Percentiles rank a stretch among this genome's conserved stretches.
These are phyloP conservation scores for Taphrina sp. DNA, from an alignment of 1,139 yeast species.

Conservation along the genomic window DNA sequence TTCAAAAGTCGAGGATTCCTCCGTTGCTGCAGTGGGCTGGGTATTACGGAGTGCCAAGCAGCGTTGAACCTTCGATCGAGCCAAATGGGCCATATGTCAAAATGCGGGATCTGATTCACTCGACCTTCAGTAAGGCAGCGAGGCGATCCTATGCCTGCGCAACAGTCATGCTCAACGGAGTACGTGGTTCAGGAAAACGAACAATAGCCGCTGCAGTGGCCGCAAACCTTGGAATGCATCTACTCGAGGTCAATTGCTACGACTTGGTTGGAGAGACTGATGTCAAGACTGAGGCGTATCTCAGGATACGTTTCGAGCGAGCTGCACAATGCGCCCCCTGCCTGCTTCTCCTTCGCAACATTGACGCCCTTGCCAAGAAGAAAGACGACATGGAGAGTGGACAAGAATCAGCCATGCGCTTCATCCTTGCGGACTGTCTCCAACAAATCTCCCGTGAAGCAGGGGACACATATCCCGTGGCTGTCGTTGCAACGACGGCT, in stretches of 20 bases:
- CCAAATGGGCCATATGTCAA: slow-evolving; percentile 32
- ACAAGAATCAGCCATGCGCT: slow-evolving; percentile 22
- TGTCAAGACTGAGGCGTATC: slow-evolving; percentile 71
- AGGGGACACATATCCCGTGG: slow-evolving; percentile 41
- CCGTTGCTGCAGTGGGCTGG: slow-evolving; percentile 52
- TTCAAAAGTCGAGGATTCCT: slow-evolving; percentile 32
- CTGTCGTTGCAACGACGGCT: slow-evolving; percentile 67
- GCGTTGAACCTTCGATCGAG: slow-evolving; percentile 2
- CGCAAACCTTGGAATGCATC: slow-evolving; percentile 62
- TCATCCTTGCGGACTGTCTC: slow-evolving; percentile 26
- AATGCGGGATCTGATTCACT: slow-evolving; percentile 43
- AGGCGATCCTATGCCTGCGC: slow-evolving; percentile 44
- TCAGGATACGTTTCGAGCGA: slow-evolving; percentile 74
- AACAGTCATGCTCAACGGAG: slow-evolving; percentile 63
- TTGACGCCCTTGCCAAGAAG: slow-evolving; percentile 70
- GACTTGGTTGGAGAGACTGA: slow-evolving; percentile 60
- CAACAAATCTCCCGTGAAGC: slow-evolving; percentile 4
- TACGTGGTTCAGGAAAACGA: slow-evolving; percentile 77
- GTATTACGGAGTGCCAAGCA: slow-evolving; percentile 48
- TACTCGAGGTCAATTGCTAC: slow-evolving; percentile 69
- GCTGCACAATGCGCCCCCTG: slow-evolving; percentile 50
- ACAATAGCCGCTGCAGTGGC: slow-evolving; percentile 60
- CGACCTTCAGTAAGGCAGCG: slow-evolving; percentile 42
- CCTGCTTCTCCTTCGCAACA: slow-evolving; percentile 63
- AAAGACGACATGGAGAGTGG: slow-evolving; percentile 56